Percentiles rank a stretch among this genome's conserved stretches.
Evolutionary conservation across 257 asterid genomes (phyloP).

Genomic region (Solanum pimpinellifolium): DNA sequence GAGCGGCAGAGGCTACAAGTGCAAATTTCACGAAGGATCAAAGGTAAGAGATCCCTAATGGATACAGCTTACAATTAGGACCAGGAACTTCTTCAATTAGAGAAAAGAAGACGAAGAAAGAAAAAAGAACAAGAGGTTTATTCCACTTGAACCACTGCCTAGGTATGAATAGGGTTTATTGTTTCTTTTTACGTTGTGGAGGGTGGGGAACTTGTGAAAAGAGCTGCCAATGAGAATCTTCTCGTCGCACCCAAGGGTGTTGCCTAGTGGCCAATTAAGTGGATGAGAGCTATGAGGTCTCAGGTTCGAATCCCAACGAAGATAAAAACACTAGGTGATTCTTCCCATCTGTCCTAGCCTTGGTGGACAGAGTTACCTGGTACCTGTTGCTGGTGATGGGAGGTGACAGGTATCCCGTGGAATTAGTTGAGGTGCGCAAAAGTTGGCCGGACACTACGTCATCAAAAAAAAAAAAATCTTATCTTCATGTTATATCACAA

Average conservation of each 20-base stretch:
- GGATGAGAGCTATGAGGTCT: background rate
- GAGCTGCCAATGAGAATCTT: background rate
- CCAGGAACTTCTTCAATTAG: background rate
- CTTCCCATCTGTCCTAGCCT: background rate
- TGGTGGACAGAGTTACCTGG: background rate
- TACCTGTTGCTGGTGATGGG: background rate
- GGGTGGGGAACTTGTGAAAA: background rate
- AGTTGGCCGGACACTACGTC: background rate
- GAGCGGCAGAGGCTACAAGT: conserved; percentile 67
- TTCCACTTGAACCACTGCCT: background rate
- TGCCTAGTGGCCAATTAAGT: background rate
- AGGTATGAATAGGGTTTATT: background rate
- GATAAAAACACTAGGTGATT: background rate
- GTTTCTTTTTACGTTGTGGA: background rate
- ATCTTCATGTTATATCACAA: background rate
- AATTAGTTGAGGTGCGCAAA: background rate
- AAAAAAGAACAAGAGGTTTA: background rate
- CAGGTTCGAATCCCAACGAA: background rate
- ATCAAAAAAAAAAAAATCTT: background rate
- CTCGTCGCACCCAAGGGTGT: background rate
- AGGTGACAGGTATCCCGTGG: background rate
- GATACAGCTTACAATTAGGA: background rate
- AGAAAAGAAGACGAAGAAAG: background rate
- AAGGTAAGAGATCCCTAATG: conserved; percentile 23
- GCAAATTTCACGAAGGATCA: conserved; percentile 73